Evolutionary conservation across 1,284 basidiomycete species (phyloP), one percentile per base, ranked within the genome.

Genomic region (Naganishia sp.): DNA sequence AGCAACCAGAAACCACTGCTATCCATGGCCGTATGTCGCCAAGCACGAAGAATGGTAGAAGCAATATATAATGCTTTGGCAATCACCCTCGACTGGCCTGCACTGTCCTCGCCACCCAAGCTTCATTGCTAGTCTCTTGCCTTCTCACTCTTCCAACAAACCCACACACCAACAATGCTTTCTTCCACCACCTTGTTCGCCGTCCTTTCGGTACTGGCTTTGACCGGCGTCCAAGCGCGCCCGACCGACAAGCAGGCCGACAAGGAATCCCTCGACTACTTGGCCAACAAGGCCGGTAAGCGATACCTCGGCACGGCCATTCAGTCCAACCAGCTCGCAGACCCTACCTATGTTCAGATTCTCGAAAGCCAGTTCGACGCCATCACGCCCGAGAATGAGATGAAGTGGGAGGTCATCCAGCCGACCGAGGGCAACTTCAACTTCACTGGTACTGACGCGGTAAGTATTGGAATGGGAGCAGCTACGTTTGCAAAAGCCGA

Each of bases 331-430:
- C 72, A 74, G 64, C 50, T 70, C n/a, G 28, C 70, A 35, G 67
- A 72, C 43, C 39, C 67, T 23, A 25, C 54, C 3, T 75, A 68
- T 63, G 31, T 43, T n/a, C 39, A 66, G 0, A 71, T 73, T 31
- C 62, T 72, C 35, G 66, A 73, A 13, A 42, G 60, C 0, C 65
- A 76, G 47, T 76, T 76, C 67, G 66, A 68, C 47, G 72, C 72
- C 61, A 72, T 71, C 66, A 74, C 73, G 1, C 72, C 71, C 9
- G 73, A 74, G 50, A 75, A 74, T 46, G 74, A 75, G 70, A 71
- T 74, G 70, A 75, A 75, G 55, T 75, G 73, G 73, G 73, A 73
- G 56, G 69, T 72, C 13, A 70, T 75, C 21, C 54, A 75, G 60
- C 73, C 74, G n/a, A 32, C 64, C 45, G 46, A 68, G 21, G 71